These are phyloP conservation scores for Aspergillus costaricaensis DNA, from an alignment of 2,329 filamentous ascomycete genomes.

Conservation along the genomic window DNA sequence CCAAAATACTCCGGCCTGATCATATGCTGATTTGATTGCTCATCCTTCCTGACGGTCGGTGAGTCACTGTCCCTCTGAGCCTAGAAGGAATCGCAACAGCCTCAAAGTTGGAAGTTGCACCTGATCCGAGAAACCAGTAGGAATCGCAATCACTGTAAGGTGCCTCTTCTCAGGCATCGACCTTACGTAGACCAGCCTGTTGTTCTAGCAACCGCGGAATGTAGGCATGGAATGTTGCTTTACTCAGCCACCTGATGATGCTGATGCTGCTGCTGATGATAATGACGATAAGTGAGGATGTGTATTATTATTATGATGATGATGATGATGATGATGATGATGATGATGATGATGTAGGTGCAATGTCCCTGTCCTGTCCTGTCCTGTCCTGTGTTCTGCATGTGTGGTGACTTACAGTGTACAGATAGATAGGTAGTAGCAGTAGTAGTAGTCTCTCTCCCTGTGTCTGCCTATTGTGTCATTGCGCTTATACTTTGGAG, in stretches of 20 bases:
- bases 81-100: too few species aligned
- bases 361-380: background rate
- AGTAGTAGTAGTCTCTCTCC: too few species aligned
- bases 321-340: background rate
- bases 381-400: background rate
- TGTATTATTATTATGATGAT: too few species aligned
- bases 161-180: slow-evolving; percentile 1
- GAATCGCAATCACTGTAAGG: background rate
- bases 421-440: too few species aligned
- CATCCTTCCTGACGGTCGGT: too few species aligned
- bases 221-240: slow-evolving; percentile 1
- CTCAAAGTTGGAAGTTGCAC: too few species aligned
- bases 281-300: too few species aligned
- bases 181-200: background rate
- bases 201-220: slow-evolving; percentile 1
- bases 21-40: too few species aligned
- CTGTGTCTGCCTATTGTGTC: background rate
- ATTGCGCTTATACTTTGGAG: slow-evolving; percentile 4
- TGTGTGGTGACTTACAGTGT: slow-evolving; percentile 3
- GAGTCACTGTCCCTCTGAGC: too few species aligned
- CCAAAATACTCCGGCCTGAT: too few species aligned
- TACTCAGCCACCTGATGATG: background rate
- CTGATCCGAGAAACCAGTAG: background rate
- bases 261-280: background rate
- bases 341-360: background rate